Conservation (phyloP, 345 rosid genomes). For the Citrus sp. region DNA sequence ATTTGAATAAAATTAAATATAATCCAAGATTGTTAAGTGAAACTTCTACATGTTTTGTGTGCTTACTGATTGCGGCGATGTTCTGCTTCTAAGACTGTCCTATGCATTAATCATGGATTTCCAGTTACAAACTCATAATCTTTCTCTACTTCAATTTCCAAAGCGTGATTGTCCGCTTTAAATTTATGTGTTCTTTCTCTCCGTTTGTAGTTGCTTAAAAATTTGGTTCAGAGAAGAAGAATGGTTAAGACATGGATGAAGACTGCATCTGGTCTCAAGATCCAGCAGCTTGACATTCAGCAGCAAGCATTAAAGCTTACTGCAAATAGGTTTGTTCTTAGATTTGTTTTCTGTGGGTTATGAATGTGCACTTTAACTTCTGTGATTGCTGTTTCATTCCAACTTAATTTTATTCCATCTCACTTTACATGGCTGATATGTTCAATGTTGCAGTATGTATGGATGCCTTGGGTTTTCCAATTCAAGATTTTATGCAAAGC, state of each 20-base stretch:
- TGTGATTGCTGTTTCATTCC: background rate
- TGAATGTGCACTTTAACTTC: background rate
- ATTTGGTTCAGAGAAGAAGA: conserved; percentile 85
- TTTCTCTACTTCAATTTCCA: background rate
- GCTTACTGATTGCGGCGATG: background rate
- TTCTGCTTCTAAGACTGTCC: background rate
- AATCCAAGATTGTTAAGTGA: background rate
- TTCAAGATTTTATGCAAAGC: conserved; percentile 98
- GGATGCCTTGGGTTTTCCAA: conserved; percentile 99
- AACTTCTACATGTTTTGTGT: conserved; percentile 6
- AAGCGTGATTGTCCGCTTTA: background rate
- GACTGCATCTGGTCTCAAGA: conserved; percentile 71
- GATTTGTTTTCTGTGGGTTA: conserved; percentile 6
- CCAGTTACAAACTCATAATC: conserved; percentile 3
- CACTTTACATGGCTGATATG: conserved; percentile 16
- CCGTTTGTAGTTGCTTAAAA: conserved; percentile 70
- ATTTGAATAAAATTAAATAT: background rate
- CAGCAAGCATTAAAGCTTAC: conserved; percentile 98
- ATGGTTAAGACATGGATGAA: conserved; percentile 83
- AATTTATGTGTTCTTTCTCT: background rate
- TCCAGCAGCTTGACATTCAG: conserved; percentile 90
- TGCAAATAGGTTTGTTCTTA: conserved; percentile 73
- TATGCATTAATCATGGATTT: conserved; percentile 1
- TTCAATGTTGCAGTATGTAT: conserved; percentile 71
- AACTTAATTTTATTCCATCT: background rate